Evolutionary conservation across 148 eudicot genomes (phyloP), one percentile per base, ranked within the genome.

Genomic region (Simmondsia chinensis): DNA sequence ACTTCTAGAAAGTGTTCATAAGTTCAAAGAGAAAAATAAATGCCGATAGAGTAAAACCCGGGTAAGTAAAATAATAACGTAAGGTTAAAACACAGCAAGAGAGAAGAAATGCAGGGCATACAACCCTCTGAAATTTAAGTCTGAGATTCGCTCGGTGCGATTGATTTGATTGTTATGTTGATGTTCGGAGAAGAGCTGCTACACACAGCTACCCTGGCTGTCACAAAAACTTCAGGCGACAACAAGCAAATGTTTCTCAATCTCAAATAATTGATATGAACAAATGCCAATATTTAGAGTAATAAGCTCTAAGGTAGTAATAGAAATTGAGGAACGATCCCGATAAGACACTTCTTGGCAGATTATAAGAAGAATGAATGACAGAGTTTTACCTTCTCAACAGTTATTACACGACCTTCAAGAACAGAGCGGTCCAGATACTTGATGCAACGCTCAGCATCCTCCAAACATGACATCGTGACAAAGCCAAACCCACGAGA

Each of bases 401-500:
- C 94, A 6, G 75, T 75, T 39, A 91, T 91, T n/a, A 91, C 99
- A 52, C 99, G 79, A 13, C 99, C 81, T 33, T 86, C 96, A 63
- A 91, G 81, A 8, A 91, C 83, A 27, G 99, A 79, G 16, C 77
- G 75, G 31, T 86, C 57, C 42, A 91, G 63, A 68, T 74, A 77
- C 75, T 82, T 82, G 57, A 91, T 63, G 63, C 96, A 79, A 5
- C 84, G 77, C 5, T 75, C 67, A 5, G 96, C 99, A 48, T 91
- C 99, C 33, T 61, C 31, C 14, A 86, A 57, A 33, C 52, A 46
- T 10, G 96, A 91, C 99, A 91, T 91, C 0, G 94, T 76, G 22
- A 91, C 86, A 56, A 91, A 91, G 9, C 94, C 99, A 77, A 91
- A 91, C 2, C 99, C 99, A 34, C 99, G 83, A 41, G 99, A 74